These are phyloP conservation scores for Solanum boliviense DNA, from an alignment of 257 asterid genomes.

Conservation along the genomic window DNA sequence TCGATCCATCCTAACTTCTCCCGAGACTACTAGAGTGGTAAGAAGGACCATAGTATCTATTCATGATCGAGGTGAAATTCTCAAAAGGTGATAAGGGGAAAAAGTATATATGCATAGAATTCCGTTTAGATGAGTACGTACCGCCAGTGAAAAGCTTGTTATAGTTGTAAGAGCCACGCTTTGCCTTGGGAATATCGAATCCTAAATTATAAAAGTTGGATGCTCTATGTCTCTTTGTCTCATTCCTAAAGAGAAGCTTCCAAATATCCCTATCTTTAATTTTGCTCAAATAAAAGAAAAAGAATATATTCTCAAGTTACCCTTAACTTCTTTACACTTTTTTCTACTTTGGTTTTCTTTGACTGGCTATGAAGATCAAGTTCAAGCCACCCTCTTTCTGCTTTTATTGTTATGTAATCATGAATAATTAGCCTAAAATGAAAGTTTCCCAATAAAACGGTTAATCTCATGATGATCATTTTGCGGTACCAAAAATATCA, in stretches of 20 bases:
- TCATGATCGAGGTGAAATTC: no score
- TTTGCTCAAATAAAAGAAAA: not conserved
- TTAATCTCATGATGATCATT: not conserved
- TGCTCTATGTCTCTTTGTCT: constrained; percentile 2
- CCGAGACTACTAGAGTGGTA: no score
- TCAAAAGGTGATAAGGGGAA: no score
- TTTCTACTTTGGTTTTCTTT: not conserved
- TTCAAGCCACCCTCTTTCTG: not conserved
- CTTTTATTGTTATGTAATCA: not conserved
- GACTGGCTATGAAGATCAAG: not conserved
- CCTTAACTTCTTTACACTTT: not conserved
- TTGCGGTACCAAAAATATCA: not conserved
- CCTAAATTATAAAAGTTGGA: not conserved
- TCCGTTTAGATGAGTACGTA: not conserved
- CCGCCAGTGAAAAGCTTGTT: not conserved
- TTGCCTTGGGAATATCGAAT: not conserved
- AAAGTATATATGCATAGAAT: not conserved
- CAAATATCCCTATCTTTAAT: not conserved
- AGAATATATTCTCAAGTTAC: not conserved
- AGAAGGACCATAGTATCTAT: no score
- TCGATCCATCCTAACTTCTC: no score
- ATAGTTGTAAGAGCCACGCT: constrained; percentile 3
- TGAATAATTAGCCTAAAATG: not conserved
- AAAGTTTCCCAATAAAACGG: not conserved
- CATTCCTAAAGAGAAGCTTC: not conserved